These are phyloP conservation scores for Cyberlindnera bimundalis DNA, from an alignment of 805 yeast genomes.

Conservation along the genomic window DNA sequence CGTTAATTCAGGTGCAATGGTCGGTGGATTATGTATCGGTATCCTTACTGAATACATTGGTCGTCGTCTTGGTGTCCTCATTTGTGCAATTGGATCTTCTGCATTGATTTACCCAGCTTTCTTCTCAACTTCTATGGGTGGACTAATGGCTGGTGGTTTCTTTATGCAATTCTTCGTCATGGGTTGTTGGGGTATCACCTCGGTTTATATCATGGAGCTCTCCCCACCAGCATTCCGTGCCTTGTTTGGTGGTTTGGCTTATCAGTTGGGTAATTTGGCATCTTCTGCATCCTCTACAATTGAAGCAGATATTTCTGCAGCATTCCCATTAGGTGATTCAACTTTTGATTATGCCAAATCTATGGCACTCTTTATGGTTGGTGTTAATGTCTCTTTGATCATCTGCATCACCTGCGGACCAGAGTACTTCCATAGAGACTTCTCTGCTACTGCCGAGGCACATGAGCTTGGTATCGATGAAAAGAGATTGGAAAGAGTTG, in stretches of 20 bases:
- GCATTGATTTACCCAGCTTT: conserved; percentile 63
- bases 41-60: conserved; percentile 57
- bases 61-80: conserved; percentile 52
- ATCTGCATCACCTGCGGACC: conserved; percentile 54
- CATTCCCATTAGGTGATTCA: conserved; percentile 27
- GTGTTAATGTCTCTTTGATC: conserved; percentile 53
- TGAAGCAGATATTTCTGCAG: conserved; percentile 41
- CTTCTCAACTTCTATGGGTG: conserved; percentile 31
- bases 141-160: conserved; percentile 57
- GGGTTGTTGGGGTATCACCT: conserved; percentile 74
- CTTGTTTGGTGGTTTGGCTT: conserved; percentile 56
- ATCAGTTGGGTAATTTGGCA: conserved; percentile 32
- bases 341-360: conserved; percentile 62
- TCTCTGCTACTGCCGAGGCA: conserved; percentile 24
- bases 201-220: conserved; percentile 62
- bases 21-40: conserved; percentile 60
- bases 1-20: conserved; percentile 63
- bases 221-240: conserved; percentile 64
- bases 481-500: background rate
- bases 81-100: conserved; percentile 51
- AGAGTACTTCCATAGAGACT: conserved; percentile 43
- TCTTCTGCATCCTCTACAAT: conserved; percentile 60
- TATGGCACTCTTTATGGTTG: conserved; percentile 67
- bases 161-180: conserved; percentile 63
- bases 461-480: conserved; percentile 11